Evolutionary conservation across 1,284 basidiomycete species (phyloP).

Genomic region (Porogramme epimiltina): DNA sequence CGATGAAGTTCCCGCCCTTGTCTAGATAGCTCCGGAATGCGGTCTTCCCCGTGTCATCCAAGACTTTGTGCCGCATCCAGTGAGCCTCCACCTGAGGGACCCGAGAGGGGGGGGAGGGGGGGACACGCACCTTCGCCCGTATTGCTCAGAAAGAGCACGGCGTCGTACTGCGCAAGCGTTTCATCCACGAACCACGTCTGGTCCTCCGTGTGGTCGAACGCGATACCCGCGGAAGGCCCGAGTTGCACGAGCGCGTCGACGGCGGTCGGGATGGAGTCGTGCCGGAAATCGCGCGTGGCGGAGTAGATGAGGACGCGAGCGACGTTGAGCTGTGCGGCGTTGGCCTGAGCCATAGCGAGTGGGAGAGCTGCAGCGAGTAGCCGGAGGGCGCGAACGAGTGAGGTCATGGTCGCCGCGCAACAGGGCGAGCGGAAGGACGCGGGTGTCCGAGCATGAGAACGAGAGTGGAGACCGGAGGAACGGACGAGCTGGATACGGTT

Average conservation of each 20-base stretch:
- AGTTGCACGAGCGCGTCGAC: conserved; percentile 54
- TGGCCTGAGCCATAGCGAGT: background rate
- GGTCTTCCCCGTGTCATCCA: conserved; percentile 58
- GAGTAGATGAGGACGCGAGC: conserved; percentile 52
- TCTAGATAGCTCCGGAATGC: conserved; percentile 70
- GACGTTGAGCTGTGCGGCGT: conserved; percentile 7
- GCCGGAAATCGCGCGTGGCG: conserved; percentile 56
- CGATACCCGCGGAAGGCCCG: conserved; percentile 46
- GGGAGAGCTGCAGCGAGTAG: background rate
- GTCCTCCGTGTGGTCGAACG: conserved; percentile 72
- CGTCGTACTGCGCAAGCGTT: conserved; percentile 60
- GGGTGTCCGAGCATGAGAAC: background rate
- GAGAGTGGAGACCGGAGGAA: too few species aligned
- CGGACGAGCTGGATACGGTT: too few species aligned
- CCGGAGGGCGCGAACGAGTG: background rate
- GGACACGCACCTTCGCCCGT: conserved; percentile 59
- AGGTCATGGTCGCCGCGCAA: background rate
- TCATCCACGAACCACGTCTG: conserved; percentile 56
- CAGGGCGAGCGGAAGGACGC: background rate
- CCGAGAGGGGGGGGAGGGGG: background rate
- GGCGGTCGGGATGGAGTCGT: conserved; percentile 79
- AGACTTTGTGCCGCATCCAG: conserved; percentile 42
- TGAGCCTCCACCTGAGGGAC: background rate
- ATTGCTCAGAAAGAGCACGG: conserved; percentile 71
- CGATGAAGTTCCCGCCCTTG: conserved; percentile 71